These are phyloP conservation scores for Wickerhamomyces ciferrii DNA, from an alignment of 805 yeast genomes.

Conservation along the genomic window DNA sequence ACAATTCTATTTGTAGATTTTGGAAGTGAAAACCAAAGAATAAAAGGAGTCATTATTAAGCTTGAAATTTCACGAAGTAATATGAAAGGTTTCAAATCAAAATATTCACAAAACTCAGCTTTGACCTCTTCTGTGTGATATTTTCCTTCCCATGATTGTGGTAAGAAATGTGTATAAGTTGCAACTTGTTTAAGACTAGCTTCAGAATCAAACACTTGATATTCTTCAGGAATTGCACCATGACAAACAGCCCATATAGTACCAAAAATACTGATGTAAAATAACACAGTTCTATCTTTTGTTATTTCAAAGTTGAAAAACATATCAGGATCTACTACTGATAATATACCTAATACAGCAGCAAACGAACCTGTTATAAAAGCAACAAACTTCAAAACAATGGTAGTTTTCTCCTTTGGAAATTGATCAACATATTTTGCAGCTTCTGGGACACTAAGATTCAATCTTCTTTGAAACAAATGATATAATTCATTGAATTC, in stretches of 20 bases:
- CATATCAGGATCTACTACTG: conserved; percentile 83
- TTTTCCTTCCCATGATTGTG: conserved; percentile 79
- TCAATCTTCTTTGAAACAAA: conserved; percentile 74
- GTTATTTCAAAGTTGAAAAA: conserved; percentile 87
- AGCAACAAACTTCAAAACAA: conserved; percentile 52
- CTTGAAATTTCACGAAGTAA: conserved; percentile 77
- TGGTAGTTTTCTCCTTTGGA: conserved; percentile 69
- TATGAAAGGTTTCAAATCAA: conserved; percentile 66
- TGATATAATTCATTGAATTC: conserved; percentile 94
- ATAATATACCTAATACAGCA: conserved; percentile 75
- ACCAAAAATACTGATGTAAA: conserved; percentile 86
- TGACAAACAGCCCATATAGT: conserved; percentile 82
- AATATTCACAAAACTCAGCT: conserved; percentile 73
- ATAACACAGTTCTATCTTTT: conserved; percentile 72
- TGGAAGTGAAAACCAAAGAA: conserved; percentile 83
- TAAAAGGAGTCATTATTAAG: conserved; percentile 78
- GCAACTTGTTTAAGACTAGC: conserved; percentile 75
- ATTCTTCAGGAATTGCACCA: conserved; percentile 58
- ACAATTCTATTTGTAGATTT: conserved; percentile 67
- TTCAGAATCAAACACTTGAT: conserved; percentile 88
- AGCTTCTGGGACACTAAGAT: conserved; percentile 74
- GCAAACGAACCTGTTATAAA: conserved; percentile 86
- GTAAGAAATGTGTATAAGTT: conserved; percentile 86
- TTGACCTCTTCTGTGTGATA: conserved; percentile 84
- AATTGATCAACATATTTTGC: conserved; percentile 83